Conservation (phyloP, 2,329 filamentous ascomycete genomes). For the Penicillium sp. region DNA sequence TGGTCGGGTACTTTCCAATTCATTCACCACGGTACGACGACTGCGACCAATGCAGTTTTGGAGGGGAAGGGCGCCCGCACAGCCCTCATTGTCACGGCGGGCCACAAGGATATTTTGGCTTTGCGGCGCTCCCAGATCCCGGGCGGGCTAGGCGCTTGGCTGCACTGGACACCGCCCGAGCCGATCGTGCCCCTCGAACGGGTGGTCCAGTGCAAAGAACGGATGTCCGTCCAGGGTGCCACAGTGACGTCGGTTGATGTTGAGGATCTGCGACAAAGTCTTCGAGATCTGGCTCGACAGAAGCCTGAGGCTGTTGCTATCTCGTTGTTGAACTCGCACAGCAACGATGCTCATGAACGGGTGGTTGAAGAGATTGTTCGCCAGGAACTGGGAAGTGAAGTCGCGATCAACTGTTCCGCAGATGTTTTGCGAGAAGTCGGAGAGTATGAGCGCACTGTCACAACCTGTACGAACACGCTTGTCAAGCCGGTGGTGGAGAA, state of each 20-base stretch:
- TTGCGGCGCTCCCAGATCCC: slow-evolving; percentile 54
- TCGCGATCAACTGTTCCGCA: slow-evolving; percentile 50
- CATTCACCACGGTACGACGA: slow-evolving; percentile 55
- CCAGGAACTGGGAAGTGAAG: slow-evolving; percentile 46
- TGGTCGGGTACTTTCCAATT: slow-evolving; percentile 52
- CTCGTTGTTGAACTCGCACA: slow-evolving; percentile 52
- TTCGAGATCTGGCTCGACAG: slow-evolving; percentile 44
- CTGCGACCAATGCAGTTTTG: slow-evolving; percentile 53
- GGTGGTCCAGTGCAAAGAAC: slow-evolving; percentile 49
- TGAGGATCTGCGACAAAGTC: slow-evolving; percentile 37
- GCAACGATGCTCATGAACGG: slow-evolving; percentile 47
- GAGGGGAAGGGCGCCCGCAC: slow-evolving; percentile 54
- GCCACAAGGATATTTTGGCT: slow-evolving; percentile 53
- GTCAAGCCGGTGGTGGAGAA: slow-evolving; percentile 52
- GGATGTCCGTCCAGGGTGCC: slow-evolving; percentile 48
- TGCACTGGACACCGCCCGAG: slow-evolving; percentile 51
- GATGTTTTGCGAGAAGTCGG: slow-evolving; percentile 52
- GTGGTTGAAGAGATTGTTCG: slow-evolving; percentile 41
- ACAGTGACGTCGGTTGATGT: slow-evolving; percentile 45
- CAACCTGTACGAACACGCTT: slow-evolving; percentile 51
- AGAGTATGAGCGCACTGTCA: slow-evolving; percentile 54
- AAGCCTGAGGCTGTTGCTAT: slow-evolving; percentile 50
- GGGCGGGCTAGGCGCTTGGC: slow-evolving; percentile 53
- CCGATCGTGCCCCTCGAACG: slow-evolving; percentile 53
- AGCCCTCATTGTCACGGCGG: slow-evolving; percentile 50